Conservation (phyloP, 2,329 filamentous ascomycete genomes). For the Aspergillus brasiliensis region DNA sequence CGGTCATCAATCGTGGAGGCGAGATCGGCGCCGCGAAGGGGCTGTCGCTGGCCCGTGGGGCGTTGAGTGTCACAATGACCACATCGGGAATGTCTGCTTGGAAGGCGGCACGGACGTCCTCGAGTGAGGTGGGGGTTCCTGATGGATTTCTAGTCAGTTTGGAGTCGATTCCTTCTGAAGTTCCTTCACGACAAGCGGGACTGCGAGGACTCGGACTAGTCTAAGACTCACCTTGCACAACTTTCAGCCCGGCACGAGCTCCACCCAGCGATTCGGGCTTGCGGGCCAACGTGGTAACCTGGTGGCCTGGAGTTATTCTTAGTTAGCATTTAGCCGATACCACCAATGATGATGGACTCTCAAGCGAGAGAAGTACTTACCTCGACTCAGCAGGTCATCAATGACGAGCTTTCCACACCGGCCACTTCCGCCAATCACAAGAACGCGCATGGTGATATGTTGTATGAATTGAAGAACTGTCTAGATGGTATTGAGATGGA, state of each 20-base stretch:
- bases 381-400: constrained; percentile 42
- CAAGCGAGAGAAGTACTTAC: constrained; percentile 4
- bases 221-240: constrained; percentile 21
- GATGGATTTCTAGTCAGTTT: background rate
- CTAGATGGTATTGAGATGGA: no score
- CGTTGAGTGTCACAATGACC: constrained; percentile 54
- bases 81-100: constrained; percentile 28
- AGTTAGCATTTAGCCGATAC: background rate
- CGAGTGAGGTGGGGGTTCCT: constrained; percentile 26
- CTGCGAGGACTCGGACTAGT: no score
- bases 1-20: constrained; percentile 50
- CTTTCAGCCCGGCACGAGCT: constrained; percentile 18
- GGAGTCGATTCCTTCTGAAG: background rate
- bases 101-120: constrained; percentile 26
- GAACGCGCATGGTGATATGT: constrained; percentile 27
- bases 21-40: constrained; percentile 53
- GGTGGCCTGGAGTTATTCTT: constrained; percentile 31
- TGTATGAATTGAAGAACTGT: no score
- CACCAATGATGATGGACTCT: background rate
- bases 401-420: constrained; percentile 49
- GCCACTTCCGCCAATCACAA: constrained; percentile 49
- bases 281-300: constrained; percentile 45
- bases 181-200: no score
- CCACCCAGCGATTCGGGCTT: constrained; percentile 28
- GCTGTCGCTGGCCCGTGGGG: constrained; percentile 49